phyloP scores from a whole-genome alignment of 176 grass and related monocot species.

The Pharus latifolius region DNA sequence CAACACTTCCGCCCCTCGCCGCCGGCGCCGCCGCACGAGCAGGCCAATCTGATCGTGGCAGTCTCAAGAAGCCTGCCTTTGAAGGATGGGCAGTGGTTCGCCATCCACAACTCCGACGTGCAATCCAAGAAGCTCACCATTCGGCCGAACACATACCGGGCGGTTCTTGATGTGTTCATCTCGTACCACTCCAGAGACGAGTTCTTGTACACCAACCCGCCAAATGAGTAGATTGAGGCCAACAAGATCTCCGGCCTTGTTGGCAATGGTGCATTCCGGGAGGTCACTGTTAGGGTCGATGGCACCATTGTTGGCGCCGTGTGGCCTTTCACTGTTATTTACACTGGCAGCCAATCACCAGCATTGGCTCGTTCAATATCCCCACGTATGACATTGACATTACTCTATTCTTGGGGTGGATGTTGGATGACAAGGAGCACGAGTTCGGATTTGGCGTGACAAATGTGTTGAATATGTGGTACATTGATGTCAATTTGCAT shows the following conservation, averaged over 20 bases:
- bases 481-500: conserved; percentile 49
- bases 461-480: conserved; percentile 42
- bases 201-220: conserved; percentile 53
- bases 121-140: conserved; percentile 32
- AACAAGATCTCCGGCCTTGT: conserved; percentile 18
- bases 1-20: conserved; percentile 11
- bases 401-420: conserved; percentile 47
- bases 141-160: conserved; percentile 53
- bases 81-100: conserved; percentile 54
- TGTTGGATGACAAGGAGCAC: conserved; percentile 44
- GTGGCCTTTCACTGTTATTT: conserved; percentile 59
- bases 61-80: conserved; percentile 42
- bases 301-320: conserved; percentile 38
- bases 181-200: conserved; percentile 53
- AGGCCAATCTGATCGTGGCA: conserved; percentile 45
- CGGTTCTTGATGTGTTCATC: conserved; percentile 58
- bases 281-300: conserved; percentile 32
- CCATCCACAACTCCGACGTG: conserved; percentile 24
- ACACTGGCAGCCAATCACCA: conserved; percentile 43
- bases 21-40: neutral
- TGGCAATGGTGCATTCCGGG: conserved; percentile 49
- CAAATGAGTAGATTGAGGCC: conserved; percentile 25
- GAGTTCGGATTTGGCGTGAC: conserved; percentile 39
- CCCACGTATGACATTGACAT: conserved; percentile 57
- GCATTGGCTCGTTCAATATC: conserved; percentile 39